Evolutionary conservation across 2,329 filamentous ascomycete genomes (phyloP), one percentile per base, ranked within the genome.

Genomic region (Rutstroemia sp.): DNA sequence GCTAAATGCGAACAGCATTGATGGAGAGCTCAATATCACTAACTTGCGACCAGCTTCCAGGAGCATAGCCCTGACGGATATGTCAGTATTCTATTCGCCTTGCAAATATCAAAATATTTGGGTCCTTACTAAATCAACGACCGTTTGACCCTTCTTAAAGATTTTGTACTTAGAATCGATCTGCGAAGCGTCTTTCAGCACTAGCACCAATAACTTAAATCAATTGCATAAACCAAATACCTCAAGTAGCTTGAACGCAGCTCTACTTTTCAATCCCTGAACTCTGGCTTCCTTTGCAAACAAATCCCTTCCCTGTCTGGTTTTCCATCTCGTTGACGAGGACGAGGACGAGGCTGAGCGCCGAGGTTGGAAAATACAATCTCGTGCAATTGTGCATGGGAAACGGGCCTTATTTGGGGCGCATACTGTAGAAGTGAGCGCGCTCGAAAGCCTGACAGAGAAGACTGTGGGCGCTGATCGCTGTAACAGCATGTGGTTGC

Each of bases 211-310:
- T 2, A 44, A 2, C 0, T 8, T 5, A 44, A 10, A 44, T 12
- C 41, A 44, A 44, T 4, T 9, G 2, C 9, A 19, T 10, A 23
- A 44, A 23, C 17, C 41, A 44, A 44, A 23, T 34, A 90, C 90
- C 77, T 96, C 88, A 17, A 96, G 73, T 9, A 99, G 76, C 72
- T 99, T 99, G 72, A 94, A 96, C 0, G 92, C 94, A 25, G 94
- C 94, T 60, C 94, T 83, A 65, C 90, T 95, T 72, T 92, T 96
- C 57, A 96, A 74, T 0, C 86, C 86, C 63, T 88, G 80, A 2
- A 95, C 83, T 67, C 84, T 87, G 47, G 94, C 92, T 64, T 88
- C 82, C 56, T 81, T 82, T 0, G 87, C 81, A 69, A 84, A 95
- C 17, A 72, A 73, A 73, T 99, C 94, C 42, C 73, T 79, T 41